Conservation (phyloP, 2,329 filamentous ascomycete species). For the Sarocladium brachiariae region DNA sequence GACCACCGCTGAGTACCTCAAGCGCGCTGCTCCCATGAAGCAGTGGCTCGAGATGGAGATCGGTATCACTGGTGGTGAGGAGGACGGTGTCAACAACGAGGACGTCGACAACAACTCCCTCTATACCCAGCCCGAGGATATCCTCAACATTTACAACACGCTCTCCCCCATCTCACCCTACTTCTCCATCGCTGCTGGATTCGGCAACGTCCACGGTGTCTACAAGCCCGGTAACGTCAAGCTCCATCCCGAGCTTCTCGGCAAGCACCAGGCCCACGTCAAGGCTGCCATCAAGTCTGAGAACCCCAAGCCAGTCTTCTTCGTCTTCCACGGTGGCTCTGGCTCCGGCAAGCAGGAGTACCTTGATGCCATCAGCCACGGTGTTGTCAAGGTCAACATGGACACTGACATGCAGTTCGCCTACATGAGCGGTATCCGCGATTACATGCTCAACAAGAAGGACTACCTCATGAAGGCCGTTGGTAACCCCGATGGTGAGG, state of each 20-base stretch:
- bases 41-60: slow-evolving; percentile 98
- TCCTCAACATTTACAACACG: slow-evolving; percentile 83
- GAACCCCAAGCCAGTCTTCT: slow-evolving; percentile 90
- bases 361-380: slow-evolving; percentile 78
- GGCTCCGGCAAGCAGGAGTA: slow-evolving; percentile 89
- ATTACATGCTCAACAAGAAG: slow-evolving; percentile 91
- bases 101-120: slow-evolving; percentile 92
- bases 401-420: slow-evolving; percentile 97
- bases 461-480: slow-evolving; percentile 84
- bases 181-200: slow-evolving; percentile 97
- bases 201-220: slow-evolving; percentile 98
- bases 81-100: slow-evolving; percentile 98
- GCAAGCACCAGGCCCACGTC: slow-evolving; percentile 93
- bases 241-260: slow-evolving; percentile 90
- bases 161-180: slow-evolving; percentile 82
- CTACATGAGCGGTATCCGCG: slow-evolving; percentile 85
- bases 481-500: slow-evolving; percentile 89
- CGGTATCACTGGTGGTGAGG: slow-evolving; percentile 88
- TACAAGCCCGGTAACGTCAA: slow-evolving; percentile 98
- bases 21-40: slow-evolving; percentile 93
- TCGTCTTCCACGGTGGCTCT: slow-evolving; percentile 98
- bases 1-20: slow-evolving; percentile 87
- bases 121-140: slow-evolving; percentile 97
- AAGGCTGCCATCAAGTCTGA: slow-evolving; percentile 66
- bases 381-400: slow-evolving; percentile 99